Conservation (phyloP, 2,329 filamentous ascomycete species). For the Calonectria honghensis region DNA sequence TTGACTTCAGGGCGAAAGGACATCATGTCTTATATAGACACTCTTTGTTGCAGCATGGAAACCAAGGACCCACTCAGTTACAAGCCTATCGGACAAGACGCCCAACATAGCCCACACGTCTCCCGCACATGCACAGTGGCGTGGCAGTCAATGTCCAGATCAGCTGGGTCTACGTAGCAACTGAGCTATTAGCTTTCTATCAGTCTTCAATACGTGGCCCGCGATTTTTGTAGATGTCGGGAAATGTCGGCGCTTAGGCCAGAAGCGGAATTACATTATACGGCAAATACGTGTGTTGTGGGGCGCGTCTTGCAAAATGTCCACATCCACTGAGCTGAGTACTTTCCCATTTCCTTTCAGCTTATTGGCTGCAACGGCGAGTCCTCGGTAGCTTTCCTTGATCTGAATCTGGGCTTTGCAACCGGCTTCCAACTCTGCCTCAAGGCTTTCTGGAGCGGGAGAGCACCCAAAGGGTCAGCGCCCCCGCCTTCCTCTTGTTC, state of each 20-base stretch:
- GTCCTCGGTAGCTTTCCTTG: accelerated
- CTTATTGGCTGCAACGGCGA: background rate
- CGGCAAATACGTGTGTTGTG: background rate
- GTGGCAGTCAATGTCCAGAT: background rate
- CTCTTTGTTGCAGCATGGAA: background rate
- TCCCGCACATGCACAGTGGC: background rate
- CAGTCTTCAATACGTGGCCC: background rate
- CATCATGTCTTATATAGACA: background rate
- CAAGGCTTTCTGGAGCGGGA: background rate
- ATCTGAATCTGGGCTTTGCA: background rate
- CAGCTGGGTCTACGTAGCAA: background rate
- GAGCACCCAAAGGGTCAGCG: too few relatives aligned
- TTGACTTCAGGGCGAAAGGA: background rate
- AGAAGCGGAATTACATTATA: background rate
- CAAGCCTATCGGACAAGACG: background rate
- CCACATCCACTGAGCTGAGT: background rate
- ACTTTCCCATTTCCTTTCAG: background rate
- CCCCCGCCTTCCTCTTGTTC: background rate
- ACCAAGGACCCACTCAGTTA: too few relatives aligned
- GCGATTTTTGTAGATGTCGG: slow-evolving; percentile 13
- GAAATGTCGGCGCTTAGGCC: slow-evolving; percentile 15
- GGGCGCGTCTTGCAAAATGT: background rate
- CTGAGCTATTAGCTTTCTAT: background rate
- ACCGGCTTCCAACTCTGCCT: background rate
- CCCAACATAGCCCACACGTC: background rate